Percentiles rank a stretch among this genome's conserved stretches.
These are phyloP conservation scores for Draba incana DNA, from an alignment of 345 rosid species.

Conservation along the genomic window DNA sequence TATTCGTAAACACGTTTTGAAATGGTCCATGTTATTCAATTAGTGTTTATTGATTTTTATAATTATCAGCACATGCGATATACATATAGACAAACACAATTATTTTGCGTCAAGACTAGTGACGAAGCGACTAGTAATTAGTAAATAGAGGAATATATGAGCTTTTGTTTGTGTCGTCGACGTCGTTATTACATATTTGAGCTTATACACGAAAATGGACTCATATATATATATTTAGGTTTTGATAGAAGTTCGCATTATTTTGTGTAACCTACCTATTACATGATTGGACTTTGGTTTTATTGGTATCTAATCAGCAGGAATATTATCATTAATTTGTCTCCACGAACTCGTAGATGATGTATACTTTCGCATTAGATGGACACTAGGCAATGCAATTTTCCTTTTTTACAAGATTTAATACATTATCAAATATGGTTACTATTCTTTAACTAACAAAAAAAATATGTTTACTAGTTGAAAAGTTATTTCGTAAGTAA, in stretches of 20 bases:
- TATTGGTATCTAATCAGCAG: constrained; percentile 44
- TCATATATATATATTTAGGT: not conserved
- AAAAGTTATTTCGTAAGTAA: no score
- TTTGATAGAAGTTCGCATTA: constrained; percentile 2
- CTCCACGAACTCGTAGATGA: constrained; percentile 41
- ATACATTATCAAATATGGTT: constrained; percentile 5
- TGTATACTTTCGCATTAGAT: constrained; percentile 26
- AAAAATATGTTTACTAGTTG: no score
- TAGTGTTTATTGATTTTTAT: constrained; percentile 11
- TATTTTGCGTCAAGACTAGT: constrained; percentile 23
- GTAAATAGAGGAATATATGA: not conserved
- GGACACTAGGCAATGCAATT: constrained; percentile 29
- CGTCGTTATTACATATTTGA: not conserved
- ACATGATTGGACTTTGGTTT: constrained; percentile 33
- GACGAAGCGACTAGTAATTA: constrained; percentile 24
- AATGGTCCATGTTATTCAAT: constrained; percentile 12
- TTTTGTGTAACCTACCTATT: constrained; percentile 15
- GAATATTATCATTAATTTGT: constrained; percentile 31
- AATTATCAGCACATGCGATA: constrained; percentile 28
- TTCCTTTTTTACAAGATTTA: not conserved
- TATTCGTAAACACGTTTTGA: constrained; percentile 35
- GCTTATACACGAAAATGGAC: not conserved
- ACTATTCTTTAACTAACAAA: no score
- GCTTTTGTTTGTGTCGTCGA: not conserved
- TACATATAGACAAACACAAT: constrained; percentile 28